These are phyloP conservation scores for Cladosporium colombiae DNA, from an alignment of 2,329 filamentous ascomycete species.

Conservation along the genomic window DNA sequence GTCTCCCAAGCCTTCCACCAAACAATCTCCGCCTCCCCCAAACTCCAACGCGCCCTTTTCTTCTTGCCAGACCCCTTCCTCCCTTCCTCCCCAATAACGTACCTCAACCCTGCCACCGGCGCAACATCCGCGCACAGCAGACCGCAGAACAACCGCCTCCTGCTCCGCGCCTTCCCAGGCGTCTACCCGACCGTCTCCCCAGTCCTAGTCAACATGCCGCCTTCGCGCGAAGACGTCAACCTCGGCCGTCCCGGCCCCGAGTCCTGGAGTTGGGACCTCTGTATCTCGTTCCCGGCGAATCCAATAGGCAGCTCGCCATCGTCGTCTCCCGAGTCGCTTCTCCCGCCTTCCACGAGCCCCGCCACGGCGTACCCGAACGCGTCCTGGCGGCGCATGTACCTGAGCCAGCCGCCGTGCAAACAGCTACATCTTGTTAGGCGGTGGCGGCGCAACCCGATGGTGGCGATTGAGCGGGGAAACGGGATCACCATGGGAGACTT, in stretches of 20 bases:
- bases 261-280: constrained; percentile 39
- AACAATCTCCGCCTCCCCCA: constrained; percentile 31
- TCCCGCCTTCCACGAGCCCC: constrained; percentile 22
- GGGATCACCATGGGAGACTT: constrained; percentile 39
- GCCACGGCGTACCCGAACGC: constrained; percentile 34
- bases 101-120: constrained; percentile 15
- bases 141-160: constrained; percentile 39
- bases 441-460: constrained; percentile 31
- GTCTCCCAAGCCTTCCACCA: constrained; percentile 33
- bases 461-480: constrained; percentile 30
- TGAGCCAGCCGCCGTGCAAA: constrained; percentile 38
- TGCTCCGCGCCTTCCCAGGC: constrained; percentile 36
- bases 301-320: neutral
- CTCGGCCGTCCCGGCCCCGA: constrained; percentile 24
- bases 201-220: constrained; percentile 30
- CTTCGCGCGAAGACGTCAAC: constrained; percentile 19
- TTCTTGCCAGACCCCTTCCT: constrained; percentile 31
- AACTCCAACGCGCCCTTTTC: constrained; percentile 38
- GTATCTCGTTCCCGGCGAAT: constrained; percentile 33
- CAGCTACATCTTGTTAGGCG: constrained; percentile 35
- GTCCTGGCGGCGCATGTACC: constrained; percentile 39
- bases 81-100: constrained; percentile 15
- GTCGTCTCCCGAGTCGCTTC: constrained; percentile 12
- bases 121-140: constrained; percentile 27
- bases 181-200: constrained; percentile 39